Percentiles rank a stretch among this genome's conserved stretches.
Conservation (phyloP, 495 filamentous ascomycete genomes). For the Cryomyces minteri region DNA sequence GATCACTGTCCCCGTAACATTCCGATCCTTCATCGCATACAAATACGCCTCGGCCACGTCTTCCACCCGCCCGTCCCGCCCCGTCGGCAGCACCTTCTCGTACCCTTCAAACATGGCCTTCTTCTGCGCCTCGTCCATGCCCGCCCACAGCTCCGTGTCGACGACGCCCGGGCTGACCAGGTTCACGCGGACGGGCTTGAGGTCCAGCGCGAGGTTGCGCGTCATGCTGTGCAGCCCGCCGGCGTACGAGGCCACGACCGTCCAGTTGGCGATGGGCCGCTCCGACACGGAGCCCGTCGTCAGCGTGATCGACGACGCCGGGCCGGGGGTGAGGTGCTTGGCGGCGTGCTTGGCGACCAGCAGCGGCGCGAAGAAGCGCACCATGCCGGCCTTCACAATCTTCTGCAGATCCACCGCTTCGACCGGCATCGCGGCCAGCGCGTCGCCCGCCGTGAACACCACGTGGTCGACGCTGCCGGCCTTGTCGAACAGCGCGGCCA, state of each 20-base stretch:
- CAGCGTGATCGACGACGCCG: slow-evolving; percentile 31
- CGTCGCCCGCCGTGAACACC: slow-evolving; percentile 39
- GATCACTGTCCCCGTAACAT: slow-evolving; percentile 25
- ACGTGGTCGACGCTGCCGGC: slow-evolving; percentile 34
- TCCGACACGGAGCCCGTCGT: slow-evolving; percentile 30
- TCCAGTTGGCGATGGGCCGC: slow-evolving; percentile 29
- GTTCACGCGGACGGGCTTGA: slow-evolving; percentile 43
- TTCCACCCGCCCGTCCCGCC: slow-evolving; percentile 28
- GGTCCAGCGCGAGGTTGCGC: slow-evolving; percentile 34
- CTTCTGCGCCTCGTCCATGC: slow-evolving; percentile 12
- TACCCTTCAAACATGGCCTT: slow-evolving; percentile 16
- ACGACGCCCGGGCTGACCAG: slow-evolving; percentile 35
- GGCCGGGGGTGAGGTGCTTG: slow-evolving; percentile 23
- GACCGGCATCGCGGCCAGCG: slow-evolving; percentile 18
- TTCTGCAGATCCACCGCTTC: slow-evolving; percentile 20
- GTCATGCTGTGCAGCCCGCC: slow-evolving; percentile 23
- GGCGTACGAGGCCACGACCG: slow-evolving; percentile 21
- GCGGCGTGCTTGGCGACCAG: slow-evolving; percentile 32
- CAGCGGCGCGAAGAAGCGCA: slow-evolving; percentile 32
- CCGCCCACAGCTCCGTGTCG: slow-evolving; percentile 30
- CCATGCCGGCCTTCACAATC: slow-evolving; percentile 17
- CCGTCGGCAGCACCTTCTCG: slow-evolving; percentile 20
- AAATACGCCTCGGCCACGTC: slow-evolving; percentile 48
- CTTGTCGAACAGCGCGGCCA: background rate
- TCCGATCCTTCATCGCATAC: slow-evolving; percentile 42